Evolutionary conservation across 768 basidiomycete species (phyloP).

Genomic region (Nidularia sp.): DNA sequence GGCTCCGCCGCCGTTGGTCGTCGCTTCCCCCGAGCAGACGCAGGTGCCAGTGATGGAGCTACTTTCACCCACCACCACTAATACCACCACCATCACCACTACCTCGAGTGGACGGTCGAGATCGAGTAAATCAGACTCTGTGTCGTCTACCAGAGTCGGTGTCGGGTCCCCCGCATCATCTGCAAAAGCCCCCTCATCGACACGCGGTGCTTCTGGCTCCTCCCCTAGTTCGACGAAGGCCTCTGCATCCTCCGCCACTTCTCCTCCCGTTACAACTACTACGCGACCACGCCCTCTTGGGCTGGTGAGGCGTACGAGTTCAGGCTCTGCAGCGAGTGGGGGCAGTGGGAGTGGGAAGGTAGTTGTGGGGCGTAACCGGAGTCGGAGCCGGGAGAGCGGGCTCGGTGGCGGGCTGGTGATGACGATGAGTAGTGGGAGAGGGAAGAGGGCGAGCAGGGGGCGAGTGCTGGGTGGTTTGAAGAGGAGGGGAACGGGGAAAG

Average conservation of each 20-base stretch:
- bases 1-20: too few species aligned
- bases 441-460: constrained; percentile 3
- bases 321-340: neutral
- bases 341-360: neutral
- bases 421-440: constrained; percentile 1
- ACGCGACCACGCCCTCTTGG: neutral
- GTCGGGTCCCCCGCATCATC: too few species aligned
- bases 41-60: too few species aligned
- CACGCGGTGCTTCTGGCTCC: neutral
- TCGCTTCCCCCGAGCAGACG: too few species aligned
- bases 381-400: constrained; percentile 2
- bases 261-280: neutral
- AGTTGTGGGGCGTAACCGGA: constrained; percentile 1
- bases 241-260: neutral
- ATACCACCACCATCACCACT: too few species aligned
- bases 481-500: constrained; percentile 4
- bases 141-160: neutral
- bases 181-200: neutral
- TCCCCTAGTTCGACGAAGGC: neutral
- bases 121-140: neutral
- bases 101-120: too few species aligned
- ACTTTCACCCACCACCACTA: too few species aligned
- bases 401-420: neutral
- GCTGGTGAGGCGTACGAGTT: neutral
- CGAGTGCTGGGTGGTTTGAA: constrained; percentile 4